A percentile compares a stretch with the other conserved stretches of the same genome.
These are phyloP conservation scores for Exophiala lecanii-corni DNA, from an alignment of 2,329 filamentous ascomycete genomes.

Conservation along the genomic window DNA sequence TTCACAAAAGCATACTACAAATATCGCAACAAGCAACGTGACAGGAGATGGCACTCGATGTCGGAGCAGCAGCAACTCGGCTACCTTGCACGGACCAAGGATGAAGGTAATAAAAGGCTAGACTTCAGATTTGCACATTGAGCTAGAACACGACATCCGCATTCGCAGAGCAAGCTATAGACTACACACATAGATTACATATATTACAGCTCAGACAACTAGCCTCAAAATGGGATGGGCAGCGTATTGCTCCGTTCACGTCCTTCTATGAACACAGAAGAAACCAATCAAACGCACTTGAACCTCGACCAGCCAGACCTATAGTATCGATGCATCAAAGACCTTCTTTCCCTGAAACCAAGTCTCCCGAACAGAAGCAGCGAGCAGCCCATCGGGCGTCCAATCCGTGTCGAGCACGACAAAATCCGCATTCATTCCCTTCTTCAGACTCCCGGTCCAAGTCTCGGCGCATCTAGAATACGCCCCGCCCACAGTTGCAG, in stretches of 20 bases:
- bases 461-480: conserved; percentile 43
- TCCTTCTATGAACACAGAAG: no score
- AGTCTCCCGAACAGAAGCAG: conserved; percentile 39
- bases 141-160: background rate
- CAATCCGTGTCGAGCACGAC: conserved; percentile 36
- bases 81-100: conserved; percentile 45
- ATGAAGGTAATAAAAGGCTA: conserved; percentile 42
- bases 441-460: conserved; percentile 38
- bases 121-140: conserved; percentile 34
- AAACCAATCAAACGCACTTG: no score
- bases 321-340: no score
- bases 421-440: conserved; percentile 40
- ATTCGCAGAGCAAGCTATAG: no score
- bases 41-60: conserved; percentile 40
- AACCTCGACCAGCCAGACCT: no score
- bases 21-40: conserved; percentile 28
- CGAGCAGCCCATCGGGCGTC: conserved; percentile 37
- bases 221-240: no score
- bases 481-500: conserved; percentile 42
- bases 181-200: no score
- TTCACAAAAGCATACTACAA: conserved; percentile 33
- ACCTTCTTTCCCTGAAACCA: conserved; percentile 41
- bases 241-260: no score
- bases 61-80: conserved; percentile 36
- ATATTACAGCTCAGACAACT: no score